Base-by-base conservation (phyloP, 2,329 filamentous ascomycete genomes). In the Sarocladiaceae sp. region DNA sequence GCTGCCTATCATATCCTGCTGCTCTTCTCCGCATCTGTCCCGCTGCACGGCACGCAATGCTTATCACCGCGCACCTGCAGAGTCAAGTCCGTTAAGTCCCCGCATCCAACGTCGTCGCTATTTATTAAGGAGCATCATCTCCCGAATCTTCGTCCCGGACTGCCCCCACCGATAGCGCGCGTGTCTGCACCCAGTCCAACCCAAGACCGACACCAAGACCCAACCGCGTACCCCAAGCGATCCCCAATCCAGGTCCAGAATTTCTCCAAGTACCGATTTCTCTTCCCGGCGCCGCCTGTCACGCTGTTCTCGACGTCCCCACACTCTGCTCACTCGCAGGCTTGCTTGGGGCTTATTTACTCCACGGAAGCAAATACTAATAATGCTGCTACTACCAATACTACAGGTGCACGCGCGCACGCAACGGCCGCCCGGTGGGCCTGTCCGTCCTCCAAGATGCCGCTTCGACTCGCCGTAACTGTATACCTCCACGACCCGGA, bases 231-330 rank as follows among this genome's bases (percentile, higher is more conserved):
- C 40, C 40, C 40, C 40, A 44, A 44, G 40, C 40, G 40, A 28
- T 44, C 40, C 40, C 40, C 40, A 44, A 28, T 44, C 40, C 40
- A 44, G 40, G 17, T 28, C 40, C 40, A 44, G 20, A 44, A 44
- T 44, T 26, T 44, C 44, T 22, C 44, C 44, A 48, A 48, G 44
- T 48, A 48, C 44, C 44, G 44, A 48, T 48, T 48, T 48, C 44
- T 31, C 26, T 33, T 48, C 44, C 44, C 44, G 44, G 44, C 25
- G 23, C 22, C 40, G 23, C 40, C 40, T 46, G 13, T 46, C 23
- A 46, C 5, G 4, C 40, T n/a, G n/a, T n/a, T n/a, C n/a, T n/a
- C n/a, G n/a, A n/a, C n/a, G 15, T 4, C 23, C 23, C 40, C 40
- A 44, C 23, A 44, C 12, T 12, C 40, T 44, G 20, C 22, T 44